phyloP scores from a whole-genome alignment of 805 yeast genomes.

The Candida insectorum region DNA sequence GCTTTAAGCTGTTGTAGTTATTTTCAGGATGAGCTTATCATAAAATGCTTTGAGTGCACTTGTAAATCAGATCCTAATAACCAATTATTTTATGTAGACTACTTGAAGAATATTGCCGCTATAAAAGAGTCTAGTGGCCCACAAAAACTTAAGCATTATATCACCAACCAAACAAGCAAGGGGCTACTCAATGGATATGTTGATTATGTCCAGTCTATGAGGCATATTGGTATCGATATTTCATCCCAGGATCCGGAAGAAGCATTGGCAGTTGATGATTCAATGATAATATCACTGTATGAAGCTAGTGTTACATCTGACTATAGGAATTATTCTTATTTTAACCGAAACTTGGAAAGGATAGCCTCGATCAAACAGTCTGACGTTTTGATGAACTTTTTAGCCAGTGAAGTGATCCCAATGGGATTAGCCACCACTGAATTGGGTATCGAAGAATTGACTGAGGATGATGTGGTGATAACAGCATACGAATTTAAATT shows the following conservation, averaged over 20 bases:
- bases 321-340: conserved; percentile 35
- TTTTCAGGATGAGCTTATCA: conserved; percentile 39
- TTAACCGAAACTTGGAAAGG: conserved; percentile 24
- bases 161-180: conserved; percentile 16
- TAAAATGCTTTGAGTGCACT: conserved; percentile 38
- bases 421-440: conserved; percentile 30
- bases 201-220: conserved; percentile 32
- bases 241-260: conserved; percentile 1
- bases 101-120: conserved; percentile 22
- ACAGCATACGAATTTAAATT: conserved; percentile 70
- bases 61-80: conserved; percentile 29
- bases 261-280: conserved; percentile 25
- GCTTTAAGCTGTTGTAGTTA: conserved; percentile 27
- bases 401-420: conserved; percentile 33
- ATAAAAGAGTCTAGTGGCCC: conserved; percentile 8
- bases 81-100: conserved; percentile 35
- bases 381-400: conserved; percentile 15
- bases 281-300: conserved; percentile 33
- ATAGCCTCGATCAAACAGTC: conserved; percentile 27
- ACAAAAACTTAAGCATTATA: conserved; percentile 25
- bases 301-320: conserved; percentile 26
- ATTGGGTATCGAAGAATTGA: conserved; percentile 38
- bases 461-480: conserved; percentile 60
- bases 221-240: conserved; percentile 26
- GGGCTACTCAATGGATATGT: conserved; percentile 32